These are phyloP conservation scores for Penicillium hordei DNA, from an alignment of 2,329 filamentous ascomycete genomes.

Conservation along the genomic window DNA sequence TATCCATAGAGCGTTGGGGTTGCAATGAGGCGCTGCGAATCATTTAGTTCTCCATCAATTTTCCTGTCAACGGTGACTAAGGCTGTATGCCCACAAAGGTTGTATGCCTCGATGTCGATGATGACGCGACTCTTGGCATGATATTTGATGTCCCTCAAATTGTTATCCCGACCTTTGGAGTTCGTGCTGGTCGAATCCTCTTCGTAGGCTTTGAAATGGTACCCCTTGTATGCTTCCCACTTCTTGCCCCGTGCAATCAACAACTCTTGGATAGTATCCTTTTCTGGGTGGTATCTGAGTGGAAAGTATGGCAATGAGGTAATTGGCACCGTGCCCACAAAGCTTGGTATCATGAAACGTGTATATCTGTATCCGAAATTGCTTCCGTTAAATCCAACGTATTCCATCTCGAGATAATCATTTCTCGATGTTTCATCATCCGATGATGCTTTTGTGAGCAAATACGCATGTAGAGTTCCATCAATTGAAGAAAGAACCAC, in stretches of 20 bases:
- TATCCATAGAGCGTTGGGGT: constrained; percentile 51
- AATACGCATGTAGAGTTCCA: constrained; percentile 13
- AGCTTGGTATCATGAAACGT: constrained; percentile 9
- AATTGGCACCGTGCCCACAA: constrained; percentile 44
- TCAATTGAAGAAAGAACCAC: constrained; percentile 10
- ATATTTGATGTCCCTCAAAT: constrained; percentile 7
- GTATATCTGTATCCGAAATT: constrained; percentile 17
- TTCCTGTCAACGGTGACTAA: constrained; percentile 25
- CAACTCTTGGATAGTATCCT: constrained; percentile 38
- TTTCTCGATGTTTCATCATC: background rate
- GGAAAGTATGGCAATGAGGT: constrained; percentile 46
- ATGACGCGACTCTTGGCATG: constrained; percentile 52
- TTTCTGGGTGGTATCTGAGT: constrained; percentile 45
- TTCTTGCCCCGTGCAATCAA: constrained; percentile 49
- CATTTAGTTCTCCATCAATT: constrained; percentile 32
- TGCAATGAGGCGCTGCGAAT: constrained; percentile 46
- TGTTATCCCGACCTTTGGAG: constrained; percentile 26
- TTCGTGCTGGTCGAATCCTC: constrained; percentile 41
- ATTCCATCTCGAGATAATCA: constrained; percentile 8
- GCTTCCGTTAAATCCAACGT: constrained; percentile 24
- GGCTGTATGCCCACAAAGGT: constrained; percentile 35
- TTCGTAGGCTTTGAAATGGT: constrained; percentile 53
- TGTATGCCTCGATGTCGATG: constrained; percentile 53
- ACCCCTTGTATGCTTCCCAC: constrained; percentile 50
- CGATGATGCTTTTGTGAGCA: constrained; percentile 1